Evolutionary conservation across 2,329 filamentous ascomycete species (phyloP).

Genomic region (Tolypocladium endophyticum): DNA sequence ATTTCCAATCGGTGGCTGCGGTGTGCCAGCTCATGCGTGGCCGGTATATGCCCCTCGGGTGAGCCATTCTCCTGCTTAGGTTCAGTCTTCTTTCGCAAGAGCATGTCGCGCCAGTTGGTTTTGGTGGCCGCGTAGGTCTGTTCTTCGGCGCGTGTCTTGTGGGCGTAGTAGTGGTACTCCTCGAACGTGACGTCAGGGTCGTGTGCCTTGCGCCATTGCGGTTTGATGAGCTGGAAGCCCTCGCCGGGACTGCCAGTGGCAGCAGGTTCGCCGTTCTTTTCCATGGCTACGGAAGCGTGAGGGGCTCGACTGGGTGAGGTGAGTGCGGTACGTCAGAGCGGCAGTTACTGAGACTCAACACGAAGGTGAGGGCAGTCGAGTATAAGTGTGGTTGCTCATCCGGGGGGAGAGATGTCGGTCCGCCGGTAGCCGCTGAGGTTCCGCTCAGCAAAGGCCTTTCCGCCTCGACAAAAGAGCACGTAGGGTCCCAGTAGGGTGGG

Average conservation of each 20-base stretch:
- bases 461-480: not conserved
- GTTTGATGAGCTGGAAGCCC: not conserved
- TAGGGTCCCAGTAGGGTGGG: not conserved
- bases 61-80: not conserved
- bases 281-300: not conserved
- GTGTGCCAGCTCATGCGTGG: not conserved
- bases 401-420: not conserved
- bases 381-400: not conserved
- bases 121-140: constrained; percentile 2
- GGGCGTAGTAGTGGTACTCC: constrained; percentile 15
- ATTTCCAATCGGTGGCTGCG: constrained; percentile 3
- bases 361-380: not conserved
- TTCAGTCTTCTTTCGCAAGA: not conserved
- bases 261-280: not conserved
- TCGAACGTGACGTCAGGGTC: constrained; percentile 13
- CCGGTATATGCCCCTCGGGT: not conserved
- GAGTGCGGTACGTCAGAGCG: not conserved
- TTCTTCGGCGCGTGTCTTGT: constrained; percentile 12
- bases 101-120: constrained; percentile 3
- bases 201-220: constrained; percentile 7
- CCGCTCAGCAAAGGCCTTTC: not conserved
- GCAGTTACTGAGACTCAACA: not conserved
- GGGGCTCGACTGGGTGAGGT: not conserved
- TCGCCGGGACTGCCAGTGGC: not conserved
- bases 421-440: not conserved